Evolutionary conservation across 2,329 filamentous ascomycete genomes (phyloP), one percentile per base, ranked within the genome.

Genomic region (Beauveria sp.): DNA sequence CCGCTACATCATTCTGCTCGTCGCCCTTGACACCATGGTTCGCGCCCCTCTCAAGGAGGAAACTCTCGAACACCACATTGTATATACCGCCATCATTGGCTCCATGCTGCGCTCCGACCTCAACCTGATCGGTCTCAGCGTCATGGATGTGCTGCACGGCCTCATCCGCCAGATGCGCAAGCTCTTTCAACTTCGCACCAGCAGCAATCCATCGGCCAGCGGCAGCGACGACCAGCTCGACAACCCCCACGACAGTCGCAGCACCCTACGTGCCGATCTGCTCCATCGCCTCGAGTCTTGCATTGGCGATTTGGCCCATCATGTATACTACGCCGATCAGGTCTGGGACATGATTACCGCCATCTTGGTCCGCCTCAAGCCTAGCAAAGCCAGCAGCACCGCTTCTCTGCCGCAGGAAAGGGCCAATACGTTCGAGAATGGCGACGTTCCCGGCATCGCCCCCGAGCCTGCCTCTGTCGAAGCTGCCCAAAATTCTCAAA

Each of bases 251-350:
- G 74, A 73, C 30, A 72, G 74, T 20, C 68, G 66, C 59, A 63
- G 71, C 54, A 16, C n/a, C 12, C 82, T 88, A 61, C 82, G 87
- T 55, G 80, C 81, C 64, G 82, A 87, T 66, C 79, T 97, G 18
- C 76, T 96, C 30, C 73, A 79, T 40, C 84, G 87, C 37, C 81
- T 97, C 18, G 88, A 94, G 71, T 81, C 84, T 66, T 96, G 91
- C 74, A 92, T 97, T 63, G 91, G 91, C n/a, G 86, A 92, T 70
- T 79, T 99, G 30, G 92, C 92, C 2, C 96, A 91, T 0, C 94
- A 99, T 70, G 87, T 97, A 37, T 99, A 99, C 77, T 99, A 99
- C 71, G 90, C 90, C 2, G 93, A 97, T 67, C 94, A 99, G 73
- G 91, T 97, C 60, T 87, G 90, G 1, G 94, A 99, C 73, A 97